Base-by-base conservation (phyloP, 306 rosid genomes). In the Benincasa hispida region DNA sequence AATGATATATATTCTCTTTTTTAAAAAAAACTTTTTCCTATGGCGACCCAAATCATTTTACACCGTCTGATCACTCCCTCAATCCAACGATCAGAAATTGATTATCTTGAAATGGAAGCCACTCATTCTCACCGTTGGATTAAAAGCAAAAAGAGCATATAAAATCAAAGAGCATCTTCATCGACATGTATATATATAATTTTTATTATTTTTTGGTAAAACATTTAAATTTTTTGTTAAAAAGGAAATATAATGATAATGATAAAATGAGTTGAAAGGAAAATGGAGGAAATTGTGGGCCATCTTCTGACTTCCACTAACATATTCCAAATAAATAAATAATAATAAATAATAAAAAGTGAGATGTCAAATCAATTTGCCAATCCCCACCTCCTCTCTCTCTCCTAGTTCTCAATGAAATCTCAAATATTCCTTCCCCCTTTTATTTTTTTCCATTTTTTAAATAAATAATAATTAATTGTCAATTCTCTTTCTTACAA, bases 291-390 rank as follows among this genome's bases (percentile, higher is more conserved):
- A 62, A 13, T 4, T 79, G 92, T 82, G 90, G 97, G 91, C 61
- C 99, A 85, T 59, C 89, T 65, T 90, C 92, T 89, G 93, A 92
- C 93, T 92, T 91, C 97, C 97, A 94, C 99, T 92, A 84, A 89
- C 91, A 89, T 87, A 89, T 94, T 92, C 97, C 89, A 83, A 85
- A 80, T 74, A 86, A 83, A 85, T 80, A 89, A 85, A 87, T 77
- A 87, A 5, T 50, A 86, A 89, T 87, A 48, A 85, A 91, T 14
- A 50, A 11, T 45, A 12, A 70, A 87, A 87, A 88, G 91, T 85
- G 89, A 88, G 88, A 91, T 87, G 89, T 90, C 85, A 86, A 87
- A 87, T 89, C 92, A 83, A 62, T 87, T 45, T 17, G 8, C 59
- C 45, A 41, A 37, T 88, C 86, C 87, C 88, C 88, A 89, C 87